Percentiles rank a stretch among this genome's conserved stretches.
phyloP scores from a whole-genome alignment of 768 basidiomycete species.

The Plicaturopsis crispa region DNA sequence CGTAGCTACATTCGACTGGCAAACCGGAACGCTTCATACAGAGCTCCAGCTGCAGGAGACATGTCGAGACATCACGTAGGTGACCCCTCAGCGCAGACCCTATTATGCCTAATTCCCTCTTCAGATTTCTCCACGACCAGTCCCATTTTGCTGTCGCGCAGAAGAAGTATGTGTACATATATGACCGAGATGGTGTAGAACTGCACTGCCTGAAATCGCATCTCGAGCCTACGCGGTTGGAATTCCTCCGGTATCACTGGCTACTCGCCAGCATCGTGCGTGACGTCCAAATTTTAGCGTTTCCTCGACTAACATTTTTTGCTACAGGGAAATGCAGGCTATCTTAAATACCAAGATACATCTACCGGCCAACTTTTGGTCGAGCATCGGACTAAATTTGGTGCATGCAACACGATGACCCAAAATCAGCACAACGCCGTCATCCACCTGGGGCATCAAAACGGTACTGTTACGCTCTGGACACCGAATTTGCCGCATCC shows the following conservation, averaged over 20 bases:
- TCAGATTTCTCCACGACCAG: constrained; percentile 86
- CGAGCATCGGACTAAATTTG: constrained; percentile 86
- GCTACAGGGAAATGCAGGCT: constrained; percentile 75
- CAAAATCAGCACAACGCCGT: constrained; percentile 94
- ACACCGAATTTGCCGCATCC: constrained; percentile 91
- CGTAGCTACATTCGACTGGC: constrained; percentile 92
- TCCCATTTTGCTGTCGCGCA: constrained; percentile 93
- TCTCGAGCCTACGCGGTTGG: constrained; percentile 83
- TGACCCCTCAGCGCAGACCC: constrained; percentile 6
- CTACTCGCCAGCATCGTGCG: constrained; percentile 78
- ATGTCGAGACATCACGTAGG: constrained; percentile 86
- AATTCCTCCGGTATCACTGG: constrained; percentile 96
- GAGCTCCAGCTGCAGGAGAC: constrained; percentile 89
- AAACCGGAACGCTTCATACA: constrained; percentile 74
- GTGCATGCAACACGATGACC: constrained; percentile 76
- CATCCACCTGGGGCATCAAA: constrained; percentile 90
- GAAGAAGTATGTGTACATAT: constrained; percentile 93
- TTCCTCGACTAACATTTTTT: constrained; percentile 1
- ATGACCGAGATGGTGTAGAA: constrained; percentile 91
- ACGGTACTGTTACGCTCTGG: constrained; percentile 94
- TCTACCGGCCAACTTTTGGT: constrained; percentile 84
- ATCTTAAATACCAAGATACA: constrained; percentile 94
- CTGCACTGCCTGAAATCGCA: constrained; percentile 78
- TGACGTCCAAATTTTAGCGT: constrained; percentile 9
- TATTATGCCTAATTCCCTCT: too few relatives aligned